phyloP scores from a whole-genome alignment of 345 rosid species.

The Citrus sp. region DNA sequence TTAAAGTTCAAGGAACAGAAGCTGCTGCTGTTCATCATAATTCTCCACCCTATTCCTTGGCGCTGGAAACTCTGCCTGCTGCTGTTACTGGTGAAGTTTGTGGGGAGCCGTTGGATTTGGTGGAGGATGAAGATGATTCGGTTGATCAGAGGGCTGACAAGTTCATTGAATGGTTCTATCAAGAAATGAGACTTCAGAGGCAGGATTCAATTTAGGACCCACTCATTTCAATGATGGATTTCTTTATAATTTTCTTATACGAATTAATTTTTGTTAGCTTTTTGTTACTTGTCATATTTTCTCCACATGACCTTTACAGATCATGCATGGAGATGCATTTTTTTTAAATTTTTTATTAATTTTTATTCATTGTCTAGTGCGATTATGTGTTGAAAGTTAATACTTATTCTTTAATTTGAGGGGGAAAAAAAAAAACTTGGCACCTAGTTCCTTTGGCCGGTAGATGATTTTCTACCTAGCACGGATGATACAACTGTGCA shows the following conservation, averaged over 20 bases:
- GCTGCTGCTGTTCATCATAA: not conserved
- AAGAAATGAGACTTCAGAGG: slow-evolving; percentile 66
- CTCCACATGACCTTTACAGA: no score
- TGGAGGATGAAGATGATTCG: slow-evolving; percentile 35
- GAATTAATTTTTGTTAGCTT: no score
- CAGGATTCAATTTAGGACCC: slow-evolving; percentile 25
- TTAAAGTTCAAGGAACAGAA: slow-evolving; percentile 8
- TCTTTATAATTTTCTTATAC: not conserved
- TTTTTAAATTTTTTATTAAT: no score
- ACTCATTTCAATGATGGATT: not conserved
- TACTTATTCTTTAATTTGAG: no score
- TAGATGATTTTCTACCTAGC: no score
- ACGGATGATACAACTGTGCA: no score
- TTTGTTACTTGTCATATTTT: not conserved
- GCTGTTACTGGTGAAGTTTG: slow-evolving; percentile 8
- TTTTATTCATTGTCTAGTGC: not conserved
- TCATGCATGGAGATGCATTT: not conserved
- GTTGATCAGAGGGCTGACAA: slow-evolving; percentile 72
- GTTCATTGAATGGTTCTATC: slow-evolving; percentile 61
- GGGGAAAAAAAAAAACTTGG: no score
- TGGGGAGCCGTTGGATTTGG: slow-evolving; percentile 18
- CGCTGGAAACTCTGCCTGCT: slow-evolving; percentile 26
- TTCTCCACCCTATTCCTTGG: not conserved
- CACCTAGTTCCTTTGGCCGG: no score
- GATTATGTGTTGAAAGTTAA: not conserved